phyloP scores from a whole-genome alignment of 2,329 filamentous ascomycete genomes.

The Nemania sp. region DNA sequence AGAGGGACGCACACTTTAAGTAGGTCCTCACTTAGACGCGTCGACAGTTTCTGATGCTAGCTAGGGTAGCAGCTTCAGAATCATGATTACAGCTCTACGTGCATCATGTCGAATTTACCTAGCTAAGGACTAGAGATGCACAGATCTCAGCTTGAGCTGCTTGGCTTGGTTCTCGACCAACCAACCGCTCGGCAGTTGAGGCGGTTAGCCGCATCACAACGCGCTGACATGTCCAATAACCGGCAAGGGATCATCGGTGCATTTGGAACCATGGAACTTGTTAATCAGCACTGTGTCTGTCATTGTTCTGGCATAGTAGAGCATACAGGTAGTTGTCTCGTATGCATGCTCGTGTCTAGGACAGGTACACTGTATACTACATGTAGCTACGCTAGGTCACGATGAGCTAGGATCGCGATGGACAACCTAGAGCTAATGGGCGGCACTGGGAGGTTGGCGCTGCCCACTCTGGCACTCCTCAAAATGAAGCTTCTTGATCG shows the following conservation, averaged over 20 bases:
- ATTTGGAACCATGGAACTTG: conserved; percentile 23
- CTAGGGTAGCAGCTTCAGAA: too few species aligned
- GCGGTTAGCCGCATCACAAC: conserved; percentile 37
- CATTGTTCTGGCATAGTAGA: neutral
- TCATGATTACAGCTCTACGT: neutral
- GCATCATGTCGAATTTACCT: neutral
- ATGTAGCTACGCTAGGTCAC: neutral
- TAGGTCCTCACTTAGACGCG: conserved; percentile 27
- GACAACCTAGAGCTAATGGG: conserved; percentile 6
- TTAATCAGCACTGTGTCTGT: neutral
- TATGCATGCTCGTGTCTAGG: too few species aligned
- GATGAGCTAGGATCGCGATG: neutral
- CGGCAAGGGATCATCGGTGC: conserved; percentile 23
- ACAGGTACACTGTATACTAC: too few species aligned
- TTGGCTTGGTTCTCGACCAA: conserved; percentile 31
- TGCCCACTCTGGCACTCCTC: conserved; percentile 25
- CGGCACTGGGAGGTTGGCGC: conserved; percentile 7
- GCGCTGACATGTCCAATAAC: conserved; percentile 37
- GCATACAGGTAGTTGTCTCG: too few species aligned
- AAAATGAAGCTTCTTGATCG: conserved; percentile 25
- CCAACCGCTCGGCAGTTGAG: conserved; percentile 30
- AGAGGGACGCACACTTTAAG: conserved; percentile 31
- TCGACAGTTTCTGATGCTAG: neutral
- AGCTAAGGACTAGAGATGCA: neutral
- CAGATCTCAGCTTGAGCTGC: conserved; percentile 17